Base-by-base conservation (phyloP, 2,329 filamentous ascomycete species). In the Xylariaceae sp. region DNA sequence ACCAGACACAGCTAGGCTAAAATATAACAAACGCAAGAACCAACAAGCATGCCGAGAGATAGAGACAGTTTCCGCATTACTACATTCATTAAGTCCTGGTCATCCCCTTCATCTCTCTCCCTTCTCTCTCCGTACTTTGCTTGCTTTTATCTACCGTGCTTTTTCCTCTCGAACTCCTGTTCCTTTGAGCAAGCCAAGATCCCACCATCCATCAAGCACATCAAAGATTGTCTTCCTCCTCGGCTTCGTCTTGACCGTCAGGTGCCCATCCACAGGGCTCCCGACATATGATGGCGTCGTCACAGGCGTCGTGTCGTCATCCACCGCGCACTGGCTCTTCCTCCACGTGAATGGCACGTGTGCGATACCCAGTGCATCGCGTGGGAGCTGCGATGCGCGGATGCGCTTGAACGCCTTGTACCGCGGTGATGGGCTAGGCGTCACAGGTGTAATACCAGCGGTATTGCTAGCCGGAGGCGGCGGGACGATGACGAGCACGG, bases 201-300 rank as follows among this genome's bases (percentile, higher is more conserved):
- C 80, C 80, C 80, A 83, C 80, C 80, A 83, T 4, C 80, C 80
- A 48, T 82, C 79, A 34, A 82, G 73, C 17, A 76, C 71, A 45
- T 77, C 73, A 62, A 80, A 71, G 18, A 83, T 69, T 0, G 80
- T 82, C 72, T 72, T 79, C 6, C 79, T 73, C 65, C 73, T 75
- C 35, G 74, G 73, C 56, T 71, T 74, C 17, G 56, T 60, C 44
- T 63, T 66, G 2, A 48, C 42, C 42, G 42, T 61, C 11, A 44
- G 17, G 35, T 60, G 61, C 44, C 56, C 53, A 35, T 64, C 61
- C 42, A 58, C 30, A 1, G 58, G 64, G 1, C 30, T 54, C 4
- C 15, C 60, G 4, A 51, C 53, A 4, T 59, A 55, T 30, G 54
- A 55, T 8, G 67, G 67, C 54, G 66, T 71, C 54, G 66, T 71